Conservation (phyloP, 2,329 filamentous ascomycete species). For the Colletotrichum australisinense region DNA sequence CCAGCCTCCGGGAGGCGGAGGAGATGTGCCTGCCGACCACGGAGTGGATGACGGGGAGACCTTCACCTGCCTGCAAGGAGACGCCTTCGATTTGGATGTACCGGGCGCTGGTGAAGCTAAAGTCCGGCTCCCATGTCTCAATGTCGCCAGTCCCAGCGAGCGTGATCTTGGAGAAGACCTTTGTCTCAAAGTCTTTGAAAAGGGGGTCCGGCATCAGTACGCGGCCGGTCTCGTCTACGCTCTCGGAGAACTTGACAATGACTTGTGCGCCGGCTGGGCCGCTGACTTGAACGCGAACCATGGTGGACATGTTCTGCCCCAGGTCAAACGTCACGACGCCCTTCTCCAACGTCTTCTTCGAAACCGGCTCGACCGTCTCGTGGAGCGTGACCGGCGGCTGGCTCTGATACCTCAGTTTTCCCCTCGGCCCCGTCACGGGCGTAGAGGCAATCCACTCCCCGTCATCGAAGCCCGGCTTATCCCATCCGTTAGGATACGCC, state of each 20-base stretch:
- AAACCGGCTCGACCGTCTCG: conserved; percentile 47
- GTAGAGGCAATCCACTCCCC: conserved; percentile 46
- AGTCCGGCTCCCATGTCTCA: conserved; percentile 52
- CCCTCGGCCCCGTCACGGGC: conserved; percentile 51
- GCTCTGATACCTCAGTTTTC: conserved; percentile 51
- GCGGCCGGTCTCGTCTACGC: conserved; percentile 39
- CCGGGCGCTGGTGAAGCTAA: conserved; percentile 53
- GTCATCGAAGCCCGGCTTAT: conserved; percentile 40
- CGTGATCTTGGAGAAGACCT: conserved; percentile 52
- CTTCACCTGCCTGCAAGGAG: conserved; percentile 39
- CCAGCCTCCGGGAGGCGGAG: conserved; percentile 49
- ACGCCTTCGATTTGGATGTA: conserved; percentile 55
- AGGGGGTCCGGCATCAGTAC: conserved; percentile 55
- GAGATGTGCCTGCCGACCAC: conserved; percentile 51
- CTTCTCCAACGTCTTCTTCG: conserved; percentile 32
- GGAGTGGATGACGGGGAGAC: conserved; percentile 48
- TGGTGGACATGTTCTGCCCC: conserved; percentile 41
- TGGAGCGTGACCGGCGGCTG: conserved; percentile 52
- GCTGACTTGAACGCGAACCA: conserved; percentile 39
- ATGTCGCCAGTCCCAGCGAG: conserved; percentile 42
- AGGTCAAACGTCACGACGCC: conserved; percentile 39
- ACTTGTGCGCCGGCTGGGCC: conserved; percentile 36
- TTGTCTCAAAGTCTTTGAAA: conserved; percentile 46
- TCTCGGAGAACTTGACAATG: conserved; percentile 41
- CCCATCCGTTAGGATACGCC: conserved; percentile 48